Conservation (phyloP, 2,329 filamentous ascomycete species). For the Fusarium vanettenii region DNA sequence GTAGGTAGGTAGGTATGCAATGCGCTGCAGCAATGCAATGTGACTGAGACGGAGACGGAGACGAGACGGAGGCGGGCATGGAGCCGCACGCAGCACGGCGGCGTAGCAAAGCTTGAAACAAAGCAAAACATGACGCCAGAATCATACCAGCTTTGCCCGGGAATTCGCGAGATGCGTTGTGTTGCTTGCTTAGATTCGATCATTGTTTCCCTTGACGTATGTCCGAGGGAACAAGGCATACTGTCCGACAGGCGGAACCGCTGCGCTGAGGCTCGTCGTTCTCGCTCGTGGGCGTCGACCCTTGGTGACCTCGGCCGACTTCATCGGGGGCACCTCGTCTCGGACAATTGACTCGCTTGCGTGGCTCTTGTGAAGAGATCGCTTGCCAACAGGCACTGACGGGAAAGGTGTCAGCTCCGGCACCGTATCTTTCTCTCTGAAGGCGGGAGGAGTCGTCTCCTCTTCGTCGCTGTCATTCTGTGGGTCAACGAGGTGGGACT, state of each 20-base stretch:
- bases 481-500: conserved; percentile 39
- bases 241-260: conserved; percentile 57
- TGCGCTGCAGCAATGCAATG: neutral
- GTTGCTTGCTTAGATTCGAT: conserved; percentile 45
- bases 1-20: neutral
- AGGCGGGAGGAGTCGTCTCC: conserved; percentile 37
- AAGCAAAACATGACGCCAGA: conserved; percentile 21
- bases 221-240: conserved; percentile 60
- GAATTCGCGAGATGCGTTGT: neutral
- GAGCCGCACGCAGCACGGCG: conserved; percentile 16
- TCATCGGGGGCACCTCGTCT: conserved; percentile 43
- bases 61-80: neutral
- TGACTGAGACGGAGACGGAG: conserved; percentile 2
- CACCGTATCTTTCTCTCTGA: conserved; percentile 49
- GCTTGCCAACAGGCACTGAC: conserved; percentile 34
- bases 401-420: conserved; percentile 50
- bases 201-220: conserved; percentile 46
- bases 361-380: conserved; percentile 50
- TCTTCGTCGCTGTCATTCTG: conserved; percentile 39
- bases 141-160: neutral
- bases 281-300: conserved; percentile 55
- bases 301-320: conserved; percentile 46
- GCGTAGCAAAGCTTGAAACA: conserved; percentile 7
- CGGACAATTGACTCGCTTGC: conserved; percentile 52
- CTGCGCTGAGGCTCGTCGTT: conserved; percentile 59